These are phyloP conservation scores for Copromyces sp. DNA, from an alignment of 495 filamentous ascomycete species.

Conservation along the genomic window DNA sequence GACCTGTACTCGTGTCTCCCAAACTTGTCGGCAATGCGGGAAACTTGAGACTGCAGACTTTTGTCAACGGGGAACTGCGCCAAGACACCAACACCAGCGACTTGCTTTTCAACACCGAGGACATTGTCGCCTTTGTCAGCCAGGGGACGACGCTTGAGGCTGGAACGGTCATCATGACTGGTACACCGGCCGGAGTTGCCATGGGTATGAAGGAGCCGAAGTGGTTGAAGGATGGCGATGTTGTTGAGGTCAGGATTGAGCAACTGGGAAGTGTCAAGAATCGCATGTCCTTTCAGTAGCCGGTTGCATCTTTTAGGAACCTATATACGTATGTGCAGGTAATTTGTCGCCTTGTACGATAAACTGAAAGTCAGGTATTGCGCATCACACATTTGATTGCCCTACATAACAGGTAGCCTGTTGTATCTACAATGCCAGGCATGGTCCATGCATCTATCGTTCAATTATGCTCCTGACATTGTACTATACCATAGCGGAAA, in stretches of 20 bases:
- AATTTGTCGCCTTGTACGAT: too few relatives aligned
- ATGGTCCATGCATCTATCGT: too few relatives aligned
- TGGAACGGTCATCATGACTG: conserved; percentile 32
- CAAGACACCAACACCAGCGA: conserved; percentile 16
- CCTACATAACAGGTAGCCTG: too few relatives aligned
- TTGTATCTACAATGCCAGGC: too few relatives aligned
- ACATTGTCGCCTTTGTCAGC: conserved; percentile 14
- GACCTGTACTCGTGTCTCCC: conserved; percentile 38
- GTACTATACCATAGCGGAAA: too few relatives aligned
- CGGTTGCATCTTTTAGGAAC: too few relatives aligned
- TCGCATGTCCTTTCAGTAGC: conserved; percentile 26
- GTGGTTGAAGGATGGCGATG: conserved; percentile 48
- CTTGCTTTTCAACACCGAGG: conserved; percentile 12
- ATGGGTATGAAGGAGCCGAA: conserved; percentile 45
- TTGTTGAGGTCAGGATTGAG: conserved; percentile 48
- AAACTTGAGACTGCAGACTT: conserved; percentile 11
- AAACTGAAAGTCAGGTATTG: too few relatives aligned
- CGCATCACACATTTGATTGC: too few relatives aligned
- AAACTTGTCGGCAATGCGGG: conserved; percentile 4
- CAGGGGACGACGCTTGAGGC: conserved; percentile 32
- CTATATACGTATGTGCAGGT: too few relatives aligned
- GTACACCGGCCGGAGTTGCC: conserved; percentile 32
- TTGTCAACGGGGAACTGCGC: conserved; percentile 16
- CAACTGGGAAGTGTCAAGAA: conserved; percentile 20
- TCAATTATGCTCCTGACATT: too few relatives aligned